Evolutionary conservation across 1,139 yeast genomes (phyloP).

Genomic region (Debaryomyces sp.): DNA sequence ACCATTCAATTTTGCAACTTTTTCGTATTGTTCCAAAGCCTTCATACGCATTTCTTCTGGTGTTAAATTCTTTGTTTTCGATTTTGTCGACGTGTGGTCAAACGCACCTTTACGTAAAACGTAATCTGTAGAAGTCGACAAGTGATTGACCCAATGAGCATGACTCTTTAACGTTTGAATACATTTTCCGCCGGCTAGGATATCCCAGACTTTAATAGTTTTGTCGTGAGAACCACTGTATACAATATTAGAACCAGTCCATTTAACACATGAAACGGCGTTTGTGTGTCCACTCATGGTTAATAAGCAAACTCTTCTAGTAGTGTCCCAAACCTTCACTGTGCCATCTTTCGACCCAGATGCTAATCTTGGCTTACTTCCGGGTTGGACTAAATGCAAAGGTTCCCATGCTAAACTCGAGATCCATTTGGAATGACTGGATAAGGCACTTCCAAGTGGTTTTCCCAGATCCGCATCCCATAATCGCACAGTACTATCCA

Average conservation of each 20-base stretch:
- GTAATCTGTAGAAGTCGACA: conserved; percentile 88
- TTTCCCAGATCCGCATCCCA: conserved; percentile 86
- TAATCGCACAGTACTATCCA: conserved; percentile 85
- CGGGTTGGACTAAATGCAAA: conserved; percentile 70
- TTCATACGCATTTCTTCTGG: conserved; percentile 36
- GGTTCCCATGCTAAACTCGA: conserved; percentile 96
- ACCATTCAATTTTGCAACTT: conserved; percentile 76
- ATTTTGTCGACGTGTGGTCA: conserved; percentile 29
- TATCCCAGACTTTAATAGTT: conserved; percentile 91
- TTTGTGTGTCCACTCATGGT: conserved; percentile 89
- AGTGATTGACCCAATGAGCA: conserved; percentile 98
- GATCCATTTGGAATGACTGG: conserved; percentile 89
- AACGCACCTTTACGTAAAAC: conserved; percentile 70
- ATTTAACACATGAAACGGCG: conserved; percentile 89
- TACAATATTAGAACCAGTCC: conserved; percentile 90
- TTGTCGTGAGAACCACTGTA: conserved; percentile 96
- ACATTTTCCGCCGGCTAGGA: conserved; percentile 72
- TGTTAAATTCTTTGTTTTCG: conserved; percentile 23
- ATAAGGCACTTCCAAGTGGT: conserved; percentile 69
- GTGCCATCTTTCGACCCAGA: conserved; percentile 94
- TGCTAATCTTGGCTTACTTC: conserved; percentile 70
- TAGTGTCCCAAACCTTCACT: conserved; percentile 86
- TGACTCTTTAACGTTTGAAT: conserved; percentile 82
- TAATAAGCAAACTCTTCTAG: conserved; percentile 64
- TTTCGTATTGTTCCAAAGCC: conserved; percentile 63